Evolutionary conservation across 768 basidiomycete species (phyloP).

Genomic region (Stropharia rugosoannulata): DNA sequence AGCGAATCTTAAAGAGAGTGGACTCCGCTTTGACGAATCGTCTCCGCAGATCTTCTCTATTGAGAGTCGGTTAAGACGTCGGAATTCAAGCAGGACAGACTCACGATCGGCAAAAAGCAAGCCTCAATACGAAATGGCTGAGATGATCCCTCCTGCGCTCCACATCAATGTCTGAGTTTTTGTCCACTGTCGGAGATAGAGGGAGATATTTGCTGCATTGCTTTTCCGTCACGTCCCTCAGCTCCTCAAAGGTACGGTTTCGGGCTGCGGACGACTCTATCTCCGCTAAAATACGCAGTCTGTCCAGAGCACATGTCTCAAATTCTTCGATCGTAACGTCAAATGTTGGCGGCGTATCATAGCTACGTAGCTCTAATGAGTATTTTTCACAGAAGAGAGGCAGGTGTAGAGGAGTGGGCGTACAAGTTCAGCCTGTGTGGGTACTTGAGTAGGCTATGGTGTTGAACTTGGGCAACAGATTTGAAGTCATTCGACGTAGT

Average conservation of each 20-base stretch:
- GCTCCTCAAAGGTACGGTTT: slow-evolving; percentile 79
- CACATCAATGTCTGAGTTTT: slow-evolving; percentile 43
- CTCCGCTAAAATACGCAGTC: slow-evolving; percentile 85
- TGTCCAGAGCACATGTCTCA: slow-evolving; percentile 84
- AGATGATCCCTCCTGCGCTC: slow-evolving; percentile 85
- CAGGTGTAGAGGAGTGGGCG: slow-evolving; percentile 18
- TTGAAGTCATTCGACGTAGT: slow-evolving; percentile 18
- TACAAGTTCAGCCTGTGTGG: slow-evolving; percentile 82
- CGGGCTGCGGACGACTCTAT: slow-evolving; percentile 89
- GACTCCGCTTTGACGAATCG: slow-evolving; percentile 90
- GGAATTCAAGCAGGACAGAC: slow-evolving; percentile 28
- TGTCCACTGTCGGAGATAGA: slow-evolving; percentile 51
- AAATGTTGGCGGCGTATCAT: slow-evolving; percentile 79
- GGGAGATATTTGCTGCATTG: slow-evolving; percentile 80
- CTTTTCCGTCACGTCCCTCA: slow-evolving; percentile 55
- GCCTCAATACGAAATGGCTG: slow-evolving; percentile 89
- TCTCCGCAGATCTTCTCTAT: slow-evolving; percentile 84
- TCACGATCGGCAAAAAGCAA: slow-evolving; percentile 96
- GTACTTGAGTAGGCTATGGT: slow-evolving; percentile 43
- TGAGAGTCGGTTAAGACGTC: background rate
- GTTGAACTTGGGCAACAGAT: slow-evolving; percentile 23
- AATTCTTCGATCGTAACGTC: slow-evolving; percentile 97
- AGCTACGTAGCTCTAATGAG: slow-evolving; percentile 45
- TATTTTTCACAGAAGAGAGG: background rate
- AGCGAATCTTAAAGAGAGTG: slow-evolving; percentile 81